phyloP scores from a whole-genome alignment of 208 protist species.

The Leishmania mexicana region DNA sequence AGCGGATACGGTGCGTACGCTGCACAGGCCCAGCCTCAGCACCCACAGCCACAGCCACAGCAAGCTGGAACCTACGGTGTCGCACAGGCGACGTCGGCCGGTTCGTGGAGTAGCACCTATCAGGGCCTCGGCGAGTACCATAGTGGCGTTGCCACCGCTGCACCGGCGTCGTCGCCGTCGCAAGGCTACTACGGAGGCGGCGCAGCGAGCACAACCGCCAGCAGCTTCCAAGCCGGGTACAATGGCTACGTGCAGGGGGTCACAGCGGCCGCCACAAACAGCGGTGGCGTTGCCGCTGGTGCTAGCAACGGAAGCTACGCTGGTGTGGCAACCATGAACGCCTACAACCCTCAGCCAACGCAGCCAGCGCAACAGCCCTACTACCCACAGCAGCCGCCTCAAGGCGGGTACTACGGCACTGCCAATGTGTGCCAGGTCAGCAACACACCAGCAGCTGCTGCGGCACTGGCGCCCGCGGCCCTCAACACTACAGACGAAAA shows the following conservation, averaged over 20 bases:
- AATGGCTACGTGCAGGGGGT: not conserved
- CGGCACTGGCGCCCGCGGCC: slow-evolving; percentile 32
- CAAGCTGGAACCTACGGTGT: not conserved
- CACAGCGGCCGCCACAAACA: not conserved
- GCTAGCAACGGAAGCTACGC: slow-evolving; percentile 5
- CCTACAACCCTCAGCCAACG: not conserved
- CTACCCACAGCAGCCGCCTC: slow-evolving; percentile 31
- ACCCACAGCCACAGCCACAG: not conserved
- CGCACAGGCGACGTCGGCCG: not conserved
- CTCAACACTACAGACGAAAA: slow-evolving; percentile 57
- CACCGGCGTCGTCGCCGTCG: not conserved
- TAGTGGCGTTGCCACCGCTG: slow-evolving; percentile 5
- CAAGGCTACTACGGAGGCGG: not conserved
- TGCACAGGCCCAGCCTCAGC: slow-evolving; percentile 3
- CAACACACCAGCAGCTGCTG: not conserved
- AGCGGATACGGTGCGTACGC: slow-evolving; percentile 8
- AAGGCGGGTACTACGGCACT: slow-evolving; percentile 20
- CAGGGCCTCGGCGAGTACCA: not conserved
- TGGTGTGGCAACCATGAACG: not conserved
- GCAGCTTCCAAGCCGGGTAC: not conserved
- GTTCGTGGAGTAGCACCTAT: slow-evolving; percentile 5
- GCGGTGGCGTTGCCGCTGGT: not conserved
- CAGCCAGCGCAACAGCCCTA: slow-evolving; percentile 3
- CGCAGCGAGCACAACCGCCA: not conserved
- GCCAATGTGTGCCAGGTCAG: not conserved